Evolutionary conservation across 2,329 filamentous ascomycete species (phyloP).

Genomic region (Paecilomyces fulvus): DNA sequence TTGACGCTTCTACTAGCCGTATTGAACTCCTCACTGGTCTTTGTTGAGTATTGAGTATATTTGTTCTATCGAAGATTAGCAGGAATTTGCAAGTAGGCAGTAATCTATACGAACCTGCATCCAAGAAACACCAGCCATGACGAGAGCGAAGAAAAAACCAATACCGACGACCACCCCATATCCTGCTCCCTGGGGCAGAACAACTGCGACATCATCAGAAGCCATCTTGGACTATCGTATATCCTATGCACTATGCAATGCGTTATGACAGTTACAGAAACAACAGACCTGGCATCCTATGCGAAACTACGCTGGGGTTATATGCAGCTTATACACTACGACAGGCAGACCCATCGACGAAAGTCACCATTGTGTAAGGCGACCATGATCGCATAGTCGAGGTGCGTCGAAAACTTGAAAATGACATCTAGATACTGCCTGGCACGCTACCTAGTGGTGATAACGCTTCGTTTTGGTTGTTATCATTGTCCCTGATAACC

Average conservation of each 20-base stretch:
- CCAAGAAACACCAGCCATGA: background rate
- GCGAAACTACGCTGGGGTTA: background rate
- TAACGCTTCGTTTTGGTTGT: background rate
- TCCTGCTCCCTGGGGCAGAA: background rate
- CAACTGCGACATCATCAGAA: background rate
- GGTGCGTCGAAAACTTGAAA: background rate
- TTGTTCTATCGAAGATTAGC: constrained; percentile 9
- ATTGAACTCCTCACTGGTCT: constrained; percentile 11
- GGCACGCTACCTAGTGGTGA: background rate
- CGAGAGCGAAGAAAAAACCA: background rate
- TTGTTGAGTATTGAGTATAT: constrained; percentile 13
- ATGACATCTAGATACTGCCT: background rate
- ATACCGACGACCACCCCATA: background rate
- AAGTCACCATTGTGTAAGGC: background rate
- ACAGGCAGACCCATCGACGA: background rate
- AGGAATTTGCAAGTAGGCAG: background rate
- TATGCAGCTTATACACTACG: background rate
- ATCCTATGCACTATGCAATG: background rate
- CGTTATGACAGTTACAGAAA: background rate
- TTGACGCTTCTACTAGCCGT: constrained; percentile 13
- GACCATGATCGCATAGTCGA: background rate
- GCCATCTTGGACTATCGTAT: background rate
- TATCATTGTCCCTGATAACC: background rate
- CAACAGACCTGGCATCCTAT: background rate
- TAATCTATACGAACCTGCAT: background rate